A percentile compares a stretch with the other conserved stretches of the same genome.
Evolutionary conservation across 768 basidiomycete genomes (phyloP).

Genomic region (Mycena galopus): DNA sequence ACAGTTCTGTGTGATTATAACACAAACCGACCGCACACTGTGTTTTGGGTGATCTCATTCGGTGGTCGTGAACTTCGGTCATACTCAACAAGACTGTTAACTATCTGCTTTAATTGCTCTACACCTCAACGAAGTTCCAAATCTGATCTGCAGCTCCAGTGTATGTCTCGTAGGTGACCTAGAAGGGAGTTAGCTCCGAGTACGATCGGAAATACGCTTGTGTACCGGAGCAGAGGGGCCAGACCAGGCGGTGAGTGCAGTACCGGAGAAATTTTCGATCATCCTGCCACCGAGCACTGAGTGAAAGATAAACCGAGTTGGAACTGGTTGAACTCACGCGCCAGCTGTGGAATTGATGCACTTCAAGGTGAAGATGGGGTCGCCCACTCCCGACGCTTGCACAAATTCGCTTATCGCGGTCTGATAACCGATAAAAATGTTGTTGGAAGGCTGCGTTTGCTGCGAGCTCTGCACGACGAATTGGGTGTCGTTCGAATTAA

Average conservation of each 20-base stretch:
- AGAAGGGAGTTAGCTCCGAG: background rate
- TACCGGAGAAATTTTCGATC: background rate
- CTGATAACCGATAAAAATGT: no score
- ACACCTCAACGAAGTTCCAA: background rate
- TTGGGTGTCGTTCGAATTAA: background rate
- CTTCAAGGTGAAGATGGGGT: background rate
- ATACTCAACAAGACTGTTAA: no score
- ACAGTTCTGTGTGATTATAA: no score
- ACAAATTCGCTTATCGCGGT: no score
- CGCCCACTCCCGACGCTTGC: background rate
- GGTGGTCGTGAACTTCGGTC: no score
- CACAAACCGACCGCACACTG: no score
- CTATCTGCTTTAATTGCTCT: no score
- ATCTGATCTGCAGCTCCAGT: background rate
- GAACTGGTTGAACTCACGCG: background rate
- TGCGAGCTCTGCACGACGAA: background rate
- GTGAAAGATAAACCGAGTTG: background rate
- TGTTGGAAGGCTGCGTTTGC: background rate
- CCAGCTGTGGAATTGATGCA: slow-evolving; percentile 1
- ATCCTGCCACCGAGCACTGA: background rate
- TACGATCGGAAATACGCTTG: background rate
- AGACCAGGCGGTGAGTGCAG: background rate
- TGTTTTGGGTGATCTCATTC: no score
- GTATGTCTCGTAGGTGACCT: background rate
- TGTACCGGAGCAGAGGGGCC: background rate